Evolutionary conservation across 2,329 filamentous ascomycete species (phyloP).

Genomic region (Verticillium klebahnii): DNA sequence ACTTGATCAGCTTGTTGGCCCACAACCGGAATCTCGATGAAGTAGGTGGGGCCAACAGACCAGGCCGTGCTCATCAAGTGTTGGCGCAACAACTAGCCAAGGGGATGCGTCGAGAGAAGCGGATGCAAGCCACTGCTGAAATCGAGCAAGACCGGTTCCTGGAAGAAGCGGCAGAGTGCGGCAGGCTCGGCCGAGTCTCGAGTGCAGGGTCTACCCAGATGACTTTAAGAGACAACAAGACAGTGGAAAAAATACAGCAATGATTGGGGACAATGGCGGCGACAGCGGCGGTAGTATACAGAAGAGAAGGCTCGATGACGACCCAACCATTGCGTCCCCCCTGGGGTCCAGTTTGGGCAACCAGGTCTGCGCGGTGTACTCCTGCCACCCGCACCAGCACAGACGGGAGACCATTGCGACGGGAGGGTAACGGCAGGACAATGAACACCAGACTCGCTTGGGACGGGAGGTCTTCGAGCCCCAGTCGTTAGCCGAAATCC

Average conservation of each 20-base stretch:
- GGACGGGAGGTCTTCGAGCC: background rate
- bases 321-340: constrained; percentile 4
- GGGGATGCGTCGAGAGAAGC: too few relatives aligned
- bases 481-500: background rate
- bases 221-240: background rate
- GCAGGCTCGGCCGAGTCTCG: background rate
- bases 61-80: too few relatives aligned
- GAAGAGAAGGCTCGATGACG: constrained; percentile 5
- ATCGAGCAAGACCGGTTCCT: background rate
- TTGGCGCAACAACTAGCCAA: too few relatives aligned
- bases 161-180: background rate
- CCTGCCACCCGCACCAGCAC: background rate
- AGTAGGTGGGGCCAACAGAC: too few relatives aligned
- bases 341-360: constrained; percentile 2
- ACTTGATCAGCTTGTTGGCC: too few relatives aligned
- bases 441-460: background rate
- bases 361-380: background rate
- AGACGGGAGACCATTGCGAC: background rate
- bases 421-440: constrained; percentile 9
- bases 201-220: background rate
- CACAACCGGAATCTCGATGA: too few relatives aligned
- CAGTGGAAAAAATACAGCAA: background rate
- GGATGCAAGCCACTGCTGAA: background rate
- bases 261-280: background rate
- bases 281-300: constrained; percentile 4